These are phyloP conservation scores for Vigna radiata DNA, from an alignment of 306 rosid genomes.

Conservation along the genomic window DNA sequence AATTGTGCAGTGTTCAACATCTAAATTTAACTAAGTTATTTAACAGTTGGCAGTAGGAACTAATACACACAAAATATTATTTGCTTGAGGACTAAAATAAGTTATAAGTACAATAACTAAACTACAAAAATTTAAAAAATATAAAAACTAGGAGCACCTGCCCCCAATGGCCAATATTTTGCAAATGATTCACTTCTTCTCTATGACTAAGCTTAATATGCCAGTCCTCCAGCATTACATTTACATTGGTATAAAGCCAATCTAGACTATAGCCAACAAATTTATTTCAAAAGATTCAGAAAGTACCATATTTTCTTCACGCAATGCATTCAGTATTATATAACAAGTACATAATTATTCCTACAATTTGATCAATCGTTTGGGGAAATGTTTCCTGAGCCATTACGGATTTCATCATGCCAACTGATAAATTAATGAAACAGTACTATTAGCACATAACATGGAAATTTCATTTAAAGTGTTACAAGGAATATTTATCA, in stretches of 20 bases:
- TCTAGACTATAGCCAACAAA: conserved; percentile 22
- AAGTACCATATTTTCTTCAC: not conserved
- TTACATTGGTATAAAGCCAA: not conserved
- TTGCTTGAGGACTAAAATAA: too few species aligned
- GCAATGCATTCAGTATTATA: conserved; percentile 5
- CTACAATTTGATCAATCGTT: conserved; percentile 26
- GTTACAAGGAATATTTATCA: not conserved
- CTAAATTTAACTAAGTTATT: too few species aligned
- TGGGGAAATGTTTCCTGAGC: conserved; percentile 19
- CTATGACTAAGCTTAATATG: not conserved
- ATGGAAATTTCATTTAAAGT: not conserved
- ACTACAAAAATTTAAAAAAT: too few species aligned
- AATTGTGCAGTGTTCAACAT: too few species aligned
- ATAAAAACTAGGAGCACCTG: too few species aligned
- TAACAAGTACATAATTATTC: conserved; percentile 32
- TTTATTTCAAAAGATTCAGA: conserved; percentile 29
- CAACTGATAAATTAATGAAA: conserved; percentile 35
- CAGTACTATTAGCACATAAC: conserved; percentile 20
- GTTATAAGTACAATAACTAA: too few species aligned
- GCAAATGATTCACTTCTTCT: not conserved
- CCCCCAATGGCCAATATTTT: not conserved
- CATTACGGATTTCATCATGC: conserved; percentile 24
- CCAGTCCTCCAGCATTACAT: not conserved
- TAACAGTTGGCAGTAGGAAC: too few species aligned
- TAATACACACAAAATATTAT: too few species aligned